Evolutionary conservation across 2,329 filamentous ascomycete species (phyloP).

Genomic region (Cytospora leucostoma): DNA sequence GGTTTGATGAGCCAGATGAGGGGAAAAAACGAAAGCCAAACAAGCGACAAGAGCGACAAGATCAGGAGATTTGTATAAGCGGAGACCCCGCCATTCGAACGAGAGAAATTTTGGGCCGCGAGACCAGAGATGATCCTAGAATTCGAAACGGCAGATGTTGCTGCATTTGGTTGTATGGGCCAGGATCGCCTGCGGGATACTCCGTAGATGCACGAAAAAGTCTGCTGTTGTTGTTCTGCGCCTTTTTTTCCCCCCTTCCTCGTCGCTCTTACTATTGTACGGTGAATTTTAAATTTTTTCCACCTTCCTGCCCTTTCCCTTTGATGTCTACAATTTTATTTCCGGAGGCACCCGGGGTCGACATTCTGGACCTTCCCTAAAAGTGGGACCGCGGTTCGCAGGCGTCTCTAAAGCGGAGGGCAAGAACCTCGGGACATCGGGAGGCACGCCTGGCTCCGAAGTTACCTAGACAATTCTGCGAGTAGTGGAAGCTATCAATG

Average conservation of each 20-base stretch:
- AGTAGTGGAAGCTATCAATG: too few species aligned
- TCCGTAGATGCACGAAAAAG: neutral
- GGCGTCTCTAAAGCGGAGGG: neutral
- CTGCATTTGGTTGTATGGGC: too few species aligned
- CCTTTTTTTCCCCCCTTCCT: too few species aligned
- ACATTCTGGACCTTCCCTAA: neutral
- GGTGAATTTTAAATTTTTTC: too few species aligned
- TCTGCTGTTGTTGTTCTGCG: neutral
- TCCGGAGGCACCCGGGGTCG: neutral
- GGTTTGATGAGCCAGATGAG: neutral
- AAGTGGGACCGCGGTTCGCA: neutral
- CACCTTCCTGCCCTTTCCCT: too few species aligned
- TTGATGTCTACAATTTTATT: neutral
- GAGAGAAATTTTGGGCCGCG: neutral
- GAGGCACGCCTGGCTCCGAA: too few species aligned
- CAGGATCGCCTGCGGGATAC: too few species aligned
- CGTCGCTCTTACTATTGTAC: too few species aligned
- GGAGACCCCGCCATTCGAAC: neutral
- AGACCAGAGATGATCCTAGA: too few species aligned
- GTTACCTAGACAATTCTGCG: too few species aligned
- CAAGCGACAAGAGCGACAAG: neutral
- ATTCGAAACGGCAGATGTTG: too few species aligned
- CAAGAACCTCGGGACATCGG: too few species aligned
- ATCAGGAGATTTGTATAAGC: neutral
- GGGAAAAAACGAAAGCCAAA: neutral